Percentiles rank a stretch among this genome's conserved stretches.
Evolutionary conservation across 805 yeast genomes (phyloP).

Genomic region (Blastobotrys terrestris): DNA sequence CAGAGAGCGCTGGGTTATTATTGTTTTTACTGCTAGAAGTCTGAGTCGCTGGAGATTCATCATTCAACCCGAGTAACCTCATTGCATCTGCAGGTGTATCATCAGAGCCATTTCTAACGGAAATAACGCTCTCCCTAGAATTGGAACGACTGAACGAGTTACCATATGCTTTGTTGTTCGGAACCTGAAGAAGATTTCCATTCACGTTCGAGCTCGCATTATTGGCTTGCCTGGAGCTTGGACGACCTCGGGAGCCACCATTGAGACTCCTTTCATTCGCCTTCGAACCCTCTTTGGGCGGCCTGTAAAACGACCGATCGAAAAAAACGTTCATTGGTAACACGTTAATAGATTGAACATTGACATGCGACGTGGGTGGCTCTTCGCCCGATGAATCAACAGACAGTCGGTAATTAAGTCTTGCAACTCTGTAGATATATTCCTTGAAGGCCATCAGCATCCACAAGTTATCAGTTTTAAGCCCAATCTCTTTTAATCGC

Average conservation of each 20-base stretch:
- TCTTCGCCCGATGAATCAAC: not conserved
- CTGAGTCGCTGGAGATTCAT: not conserved
- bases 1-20: conserved; percentile 2
- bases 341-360: conserved; percentile 11
- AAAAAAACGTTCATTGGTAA: conserved; percentile 19
- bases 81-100: conserved; percentile 6
- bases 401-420: conserved; percentile 8
- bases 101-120: not conserved
- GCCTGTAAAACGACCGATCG: conserved; percentile 2
- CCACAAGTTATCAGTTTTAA: conserved; percentile 72
- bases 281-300: not conserved
- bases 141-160: not conserved
- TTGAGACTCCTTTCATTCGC: not conserved
- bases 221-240: not conserved
- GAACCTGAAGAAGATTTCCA: not conserved
- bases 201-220: not conserved
- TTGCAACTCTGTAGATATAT: conserved; percentile 44
- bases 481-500: conserved; percentile 64
- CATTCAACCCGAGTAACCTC: conserved; percentile 2
- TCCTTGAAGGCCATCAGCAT: conserved; percentile 66
- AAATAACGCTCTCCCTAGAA: not conserved
- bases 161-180: not conserved
- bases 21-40: not conserved
- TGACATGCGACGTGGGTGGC: conserved; percentile 1
- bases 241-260: not conserved